Evolutionary conservation across 2,329 filamentous ascomycete species (phyloP), one percentile per base, ranked within the genome.

Genomic region (Daldinia sp.): DNA sequence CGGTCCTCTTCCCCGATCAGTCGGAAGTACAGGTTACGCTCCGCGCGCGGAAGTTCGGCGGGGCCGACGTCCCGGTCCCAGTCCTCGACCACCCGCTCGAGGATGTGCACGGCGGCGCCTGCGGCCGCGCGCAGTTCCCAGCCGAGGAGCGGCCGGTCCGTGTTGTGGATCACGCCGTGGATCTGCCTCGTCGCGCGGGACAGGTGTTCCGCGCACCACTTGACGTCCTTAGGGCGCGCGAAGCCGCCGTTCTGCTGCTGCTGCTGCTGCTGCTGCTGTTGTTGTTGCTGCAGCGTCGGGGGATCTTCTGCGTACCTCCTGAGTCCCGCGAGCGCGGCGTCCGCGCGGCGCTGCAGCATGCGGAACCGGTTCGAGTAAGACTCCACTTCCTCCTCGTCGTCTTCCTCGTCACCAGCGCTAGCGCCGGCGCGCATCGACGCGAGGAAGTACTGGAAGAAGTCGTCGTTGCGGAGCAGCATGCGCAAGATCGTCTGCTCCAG

Each of bases 361-460:
- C 82, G 80, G 65, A 87, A 87, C 3, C 80, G 80, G 67, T 86
- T 82, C 44, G 81, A 81, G 37, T 83, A 78, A 26, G 79, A 78
- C 63, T 23, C 20, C 20, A 23, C 20, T 23, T 23, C 20, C 20
- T 23, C 20, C 20, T 23, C 20, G 1, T 23, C 20, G 20, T 23
- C 20, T 23, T 23, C 20, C 20, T 23, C 20, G 20, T 23, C 20
- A 23, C 20, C 20, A 23, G 20, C 20, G 20, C 20, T 23, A 2
- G 85, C 84, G 53, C 79, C 76, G 2, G 85, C 79, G n/a, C 78
- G 78, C 60, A 84, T 80, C 7, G 82, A 78, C 15, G 81, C 81
- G 51, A 83, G 79, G 65, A 88, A 85, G 77, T 86, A 84, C 58
- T 84, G 79, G 74, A 88, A 86, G 77, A 88, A 84, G 44, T 84